Percentiles rank a stretch among this genome's conserved stretches.
These are phyloP conservation scores for Diaporthe vexans DNA, from an alignment of 2,329 filamentous ascomycete species.

Conservation along the genomic window DNA sequence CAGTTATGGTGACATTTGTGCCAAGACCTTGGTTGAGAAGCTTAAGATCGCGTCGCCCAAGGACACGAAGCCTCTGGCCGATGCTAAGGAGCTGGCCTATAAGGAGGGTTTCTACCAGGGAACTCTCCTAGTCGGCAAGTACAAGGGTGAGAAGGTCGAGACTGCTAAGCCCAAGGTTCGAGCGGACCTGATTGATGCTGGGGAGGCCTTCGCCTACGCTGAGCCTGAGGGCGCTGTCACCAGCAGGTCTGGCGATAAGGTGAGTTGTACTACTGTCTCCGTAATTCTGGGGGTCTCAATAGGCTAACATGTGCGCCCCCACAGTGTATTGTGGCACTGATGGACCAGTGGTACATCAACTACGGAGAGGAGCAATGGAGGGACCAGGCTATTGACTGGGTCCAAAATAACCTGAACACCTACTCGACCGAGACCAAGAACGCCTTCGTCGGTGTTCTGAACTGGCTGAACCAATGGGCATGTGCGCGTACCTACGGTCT, in stretches of 20 bases:
- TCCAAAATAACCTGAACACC: conserved; percentile 82
- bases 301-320: neutral
- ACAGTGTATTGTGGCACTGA: conserved; percentile 86
- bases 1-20: conserved; percentile 86
- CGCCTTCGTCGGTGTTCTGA: conserved; percentile 85
- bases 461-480: conserved; percentile 97
- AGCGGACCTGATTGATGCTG: conserved; percentile 80
- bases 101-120: conserved; percentile 98
- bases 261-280: conserved; percentile 27
- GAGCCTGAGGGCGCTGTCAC: conserved; percentile 94
- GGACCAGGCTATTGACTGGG: conserved; percentile 78
- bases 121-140: conserved; percentile 86
- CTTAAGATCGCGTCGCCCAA: conserved; percentile 98
- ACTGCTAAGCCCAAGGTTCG: conserved; percentile 88
- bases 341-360: conserved; percentile 98
- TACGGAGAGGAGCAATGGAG: conserved; percentile 95
- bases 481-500: conserved; percentile 93
- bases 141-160: conserved; percentile 88
- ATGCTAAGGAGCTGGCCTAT: conserved; percentile 97
- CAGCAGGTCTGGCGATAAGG: conserved; percentile 87
- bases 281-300: neutral
- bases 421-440: conserved; percentile 84
- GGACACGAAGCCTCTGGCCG: conserved; percentile 88
- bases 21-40: conserved; percentile 87
- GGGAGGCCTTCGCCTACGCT: conserved; percentile 89